Conservation (phyloP, 108 stramenopile species). For the Nannochloropsis salina region DNA sequence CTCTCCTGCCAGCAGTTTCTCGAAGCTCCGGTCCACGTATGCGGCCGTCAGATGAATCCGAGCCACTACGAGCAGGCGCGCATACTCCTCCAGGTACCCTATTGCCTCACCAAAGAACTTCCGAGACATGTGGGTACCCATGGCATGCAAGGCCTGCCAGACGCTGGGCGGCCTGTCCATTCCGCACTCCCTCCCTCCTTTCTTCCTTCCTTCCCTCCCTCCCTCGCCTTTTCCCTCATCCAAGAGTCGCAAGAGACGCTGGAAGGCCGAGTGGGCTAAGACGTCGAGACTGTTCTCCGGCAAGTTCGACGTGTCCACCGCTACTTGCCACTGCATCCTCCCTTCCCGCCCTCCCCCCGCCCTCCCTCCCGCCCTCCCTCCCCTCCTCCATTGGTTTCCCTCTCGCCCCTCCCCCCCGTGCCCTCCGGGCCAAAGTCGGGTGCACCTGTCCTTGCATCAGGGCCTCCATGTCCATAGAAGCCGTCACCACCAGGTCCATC, state of each 20-base stretch:
- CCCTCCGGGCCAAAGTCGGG: neutral
- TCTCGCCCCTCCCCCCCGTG: neutral
- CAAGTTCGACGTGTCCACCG: neutral
- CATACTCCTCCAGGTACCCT: neutral
- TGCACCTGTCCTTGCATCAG: neutral
- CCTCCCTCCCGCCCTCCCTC: neutral
- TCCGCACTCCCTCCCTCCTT: neutral
- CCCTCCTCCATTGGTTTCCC: neutral
- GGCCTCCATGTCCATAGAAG: neutral
- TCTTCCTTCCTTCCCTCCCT: neutral
- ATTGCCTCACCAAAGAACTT: neutral
- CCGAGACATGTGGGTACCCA: neutral
- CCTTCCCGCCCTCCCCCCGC: neutral
- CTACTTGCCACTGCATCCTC: neutral
- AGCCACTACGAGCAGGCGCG: neutral
- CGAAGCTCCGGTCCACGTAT: neutral
- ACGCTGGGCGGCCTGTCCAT: neutral
- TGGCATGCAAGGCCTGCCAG: neutral
- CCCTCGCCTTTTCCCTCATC: neutral
- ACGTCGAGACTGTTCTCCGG: neutral
- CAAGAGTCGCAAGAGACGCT: neutral
- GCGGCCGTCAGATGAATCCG: neutral
- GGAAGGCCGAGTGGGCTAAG: neutral
- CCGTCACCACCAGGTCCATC: neutral
- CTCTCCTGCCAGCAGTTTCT: neutral